Evolutionary conservation across 768 basidiomycete genomes (phyloP).

Genomic region (Agrocybe pediades): DNA sequence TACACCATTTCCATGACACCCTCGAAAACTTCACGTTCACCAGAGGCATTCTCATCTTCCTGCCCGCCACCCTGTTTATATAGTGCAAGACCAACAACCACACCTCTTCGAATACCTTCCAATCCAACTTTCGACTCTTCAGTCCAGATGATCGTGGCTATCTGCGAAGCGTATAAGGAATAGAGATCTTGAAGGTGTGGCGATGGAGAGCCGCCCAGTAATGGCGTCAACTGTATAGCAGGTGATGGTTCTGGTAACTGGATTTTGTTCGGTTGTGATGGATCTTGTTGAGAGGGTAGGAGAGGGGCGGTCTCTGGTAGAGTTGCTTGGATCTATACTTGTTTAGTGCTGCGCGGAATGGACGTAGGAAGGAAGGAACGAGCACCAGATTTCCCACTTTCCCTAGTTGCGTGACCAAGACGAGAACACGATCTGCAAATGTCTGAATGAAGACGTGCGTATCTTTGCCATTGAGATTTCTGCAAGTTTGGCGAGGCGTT

Average conservation of each 20-base stretch:
- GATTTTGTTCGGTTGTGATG: conserved; percentile 31
- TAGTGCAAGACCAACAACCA: conserved; percentile 79
- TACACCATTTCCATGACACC: conserved; percentile 51
- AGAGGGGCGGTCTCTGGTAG: conserved; percentile 66
- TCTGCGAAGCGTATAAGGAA: conserved; percentile 82
- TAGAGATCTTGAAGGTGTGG: conserved; percentile 72
- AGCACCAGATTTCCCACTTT: conserved; percentile 87
- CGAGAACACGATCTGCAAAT: conserved; percentile 78
- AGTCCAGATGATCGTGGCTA: conserved; percentile 83
- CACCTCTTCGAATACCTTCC: conserved; percentile 50
- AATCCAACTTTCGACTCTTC: conserved; percentile 41
- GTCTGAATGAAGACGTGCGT: conserved; percentile 81
- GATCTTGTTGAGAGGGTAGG: conserved; percentile 38
- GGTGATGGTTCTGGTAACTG: conserved; percentile 63
- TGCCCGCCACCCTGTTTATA: conserved; percentile 33
- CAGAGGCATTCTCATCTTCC: conserved; percentile 30
- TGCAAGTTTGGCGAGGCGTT: conserved; percentile 51
- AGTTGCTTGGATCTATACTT: conserved; percentile 73
- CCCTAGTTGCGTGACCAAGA: conserved; percentile 88
- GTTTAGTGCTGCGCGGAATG: conserved; percentile 3
- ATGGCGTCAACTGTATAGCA: conserved; percentile 71
- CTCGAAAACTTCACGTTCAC: conserved; percentile 47
- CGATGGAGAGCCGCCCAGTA: conserved; percentile 77
- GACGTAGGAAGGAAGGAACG: conserved; percentile 1
- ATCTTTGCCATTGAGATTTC: conserved; percentile 51